These are phyloP conservation scores for Grosmannia serpens DNA, from an alignment of 2,329 filamentous ascomycete genomes.

Conservation along the genomic window DNA sequence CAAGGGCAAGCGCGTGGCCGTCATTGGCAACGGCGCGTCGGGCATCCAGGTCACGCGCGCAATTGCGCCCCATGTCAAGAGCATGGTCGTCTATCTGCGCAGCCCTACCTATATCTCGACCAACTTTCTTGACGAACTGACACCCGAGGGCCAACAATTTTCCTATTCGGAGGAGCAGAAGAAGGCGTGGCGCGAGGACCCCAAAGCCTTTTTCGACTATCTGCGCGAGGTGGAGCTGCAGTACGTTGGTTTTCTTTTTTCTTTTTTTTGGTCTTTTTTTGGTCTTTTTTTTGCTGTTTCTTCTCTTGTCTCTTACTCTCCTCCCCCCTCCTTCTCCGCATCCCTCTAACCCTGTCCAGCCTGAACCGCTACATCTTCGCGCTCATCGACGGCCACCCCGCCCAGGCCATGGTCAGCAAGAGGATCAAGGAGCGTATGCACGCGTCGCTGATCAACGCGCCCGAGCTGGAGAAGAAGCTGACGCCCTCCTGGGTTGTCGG, in stretches of 20 bases:
- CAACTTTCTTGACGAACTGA: not conserved
- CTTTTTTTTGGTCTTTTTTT: not conserved
- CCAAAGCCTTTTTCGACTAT: not conserved
- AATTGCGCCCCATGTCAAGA: not conserved
- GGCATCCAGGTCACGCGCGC: constrained; percentile 8
- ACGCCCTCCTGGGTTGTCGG: constrained; percentile 30
- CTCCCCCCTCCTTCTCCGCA: not conserved
- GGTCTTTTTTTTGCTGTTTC: too few relatives aligned
- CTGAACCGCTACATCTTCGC: constrained; percentile 20
- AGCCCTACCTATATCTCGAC: constrained; percentile 18
- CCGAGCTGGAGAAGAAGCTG: constrained; percentile 31
- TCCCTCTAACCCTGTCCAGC: constrained; percentile 22
- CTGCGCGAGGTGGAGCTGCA: not conserved
- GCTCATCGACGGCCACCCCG: constrained; percentile 20
- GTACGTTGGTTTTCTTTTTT: not conserved
- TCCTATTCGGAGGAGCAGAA: not conserved
- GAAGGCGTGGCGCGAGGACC: not conserved
- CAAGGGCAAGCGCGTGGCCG: constrained; percentile 1
- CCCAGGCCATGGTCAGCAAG: constrained; percentile 18
- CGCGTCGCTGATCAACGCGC: constrained; percentile 19
- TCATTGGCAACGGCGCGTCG: constrained; percentile 3
- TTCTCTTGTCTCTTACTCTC: not conserved
- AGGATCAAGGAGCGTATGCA: constrained; percentile 27
- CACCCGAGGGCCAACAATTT: not conserved
- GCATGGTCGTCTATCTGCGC: constrained; percentile 19